Evolutionary conservation across 2,329 filamentous ascomycete species (phyloP).

Genomic region (Botryotinia narcissicola): DNA sequence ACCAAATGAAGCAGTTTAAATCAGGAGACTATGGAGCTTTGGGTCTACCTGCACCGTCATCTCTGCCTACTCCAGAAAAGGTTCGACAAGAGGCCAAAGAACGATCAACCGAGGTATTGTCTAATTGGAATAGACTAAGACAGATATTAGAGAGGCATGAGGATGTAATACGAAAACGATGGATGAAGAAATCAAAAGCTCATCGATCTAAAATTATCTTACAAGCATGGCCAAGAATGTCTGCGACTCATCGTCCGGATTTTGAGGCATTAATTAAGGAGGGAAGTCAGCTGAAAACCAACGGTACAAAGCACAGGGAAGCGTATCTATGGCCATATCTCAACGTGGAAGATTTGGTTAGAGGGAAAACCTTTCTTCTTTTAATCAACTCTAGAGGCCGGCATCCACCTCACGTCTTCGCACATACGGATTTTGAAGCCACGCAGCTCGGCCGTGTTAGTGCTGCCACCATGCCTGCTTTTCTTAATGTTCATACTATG

Average conservation of each 20-base stretch:
- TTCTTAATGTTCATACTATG: conserved; percentile 40
- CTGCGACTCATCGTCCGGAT: conserved; percentile 51
- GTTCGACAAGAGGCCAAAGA: conserved; percentile 22
- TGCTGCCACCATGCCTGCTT: conserved; percentile 32
- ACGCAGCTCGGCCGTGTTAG: conserved; percentile 37
- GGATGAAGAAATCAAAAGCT: conserved; percentile 50
- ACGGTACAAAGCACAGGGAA: conserved; percentile 35
- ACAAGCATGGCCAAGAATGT: conserved; percentile 51
- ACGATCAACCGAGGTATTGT: conserved; percentile 19
- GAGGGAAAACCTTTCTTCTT: conserved; percentile 46
- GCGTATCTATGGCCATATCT: conserved; percentile 53
- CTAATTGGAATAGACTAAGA: conserved; percentile 22
- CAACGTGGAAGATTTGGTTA: conserved; percentile 55
- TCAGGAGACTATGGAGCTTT: not conserved
- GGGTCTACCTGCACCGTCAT: not conserved
- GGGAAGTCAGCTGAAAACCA: conserved; percentile 20
- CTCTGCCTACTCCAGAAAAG: conserved; percentile 14
- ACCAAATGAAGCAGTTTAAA: too few relatives aligned
- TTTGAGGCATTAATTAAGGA: conserved; percentile 39
- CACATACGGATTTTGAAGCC: conserved; percentile 44
- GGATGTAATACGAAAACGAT: conserved; percentile 50
- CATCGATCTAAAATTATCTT: conserved; percentile 49
- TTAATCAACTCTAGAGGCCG: conserved; percentile 53
- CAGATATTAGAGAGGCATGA: conserved; percentile 51
- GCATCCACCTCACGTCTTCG: conserved; percentile 48